Percentiles rank a stretch among this genome's conserved stretches.
Evolutionary conservation across 2,329 filamentous ascomycete genomes (phyloP).

Genomic region (Xylaria digitata): DNA sequence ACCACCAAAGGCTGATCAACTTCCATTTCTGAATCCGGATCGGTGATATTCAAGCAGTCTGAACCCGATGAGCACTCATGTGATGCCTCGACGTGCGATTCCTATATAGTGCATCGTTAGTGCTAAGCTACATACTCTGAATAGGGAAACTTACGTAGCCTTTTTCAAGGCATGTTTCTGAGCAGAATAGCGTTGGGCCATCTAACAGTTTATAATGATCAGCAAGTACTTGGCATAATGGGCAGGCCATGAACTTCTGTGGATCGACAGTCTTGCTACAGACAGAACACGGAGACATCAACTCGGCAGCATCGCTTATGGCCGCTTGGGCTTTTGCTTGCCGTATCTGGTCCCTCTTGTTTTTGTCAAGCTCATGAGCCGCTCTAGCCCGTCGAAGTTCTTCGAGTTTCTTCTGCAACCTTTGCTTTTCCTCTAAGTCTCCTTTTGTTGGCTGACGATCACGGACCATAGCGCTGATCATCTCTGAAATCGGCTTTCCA

Average conservation of each 20-base stretch:
- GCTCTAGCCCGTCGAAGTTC: conserved; percentile 61
- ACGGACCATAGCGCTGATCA: conserved; percentile 48
- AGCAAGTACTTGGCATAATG: conserved; percentile 58
- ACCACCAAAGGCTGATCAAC: conserved; percentile 48
- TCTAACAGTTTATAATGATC: conserved; percentile 52
- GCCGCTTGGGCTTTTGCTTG: conserved; percentile 58
- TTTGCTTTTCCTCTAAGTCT: conserved; percentile 53
- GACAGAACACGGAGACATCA: conserved; percentile 55
- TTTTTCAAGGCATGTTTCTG: conserved; percentile 55
- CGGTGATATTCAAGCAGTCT: conserved; percentile 54
- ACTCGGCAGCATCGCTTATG: conserved; percentile 48
- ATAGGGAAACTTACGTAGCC: conserved; percentile 54
- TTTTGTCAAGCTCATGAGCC: conserved; percentile 52
- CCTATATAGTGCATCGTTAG: conserved; percentile 50
- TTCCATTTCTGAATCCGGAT: conserved; percentile 56
- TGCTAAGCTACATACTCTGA: background rate
- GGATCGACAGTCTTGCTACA: conserved; percentile 53
- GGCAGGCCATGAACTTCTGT: conserved; percentile 56
- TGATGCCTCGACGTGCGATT: conserved; percentile 52
- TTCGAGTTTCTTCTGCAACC: conserved; percentile 54
- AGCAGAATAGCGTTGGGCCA: conserved; percentile 59
- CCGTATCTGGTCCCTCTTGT: conserved; percentile 48
- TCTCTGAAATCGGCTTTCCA: conserved; percentile 47
- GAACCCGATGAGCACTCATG: conserved; percentile 58
- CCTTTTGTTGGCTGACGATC: conserved; percentile 49